phyloP scores from a whole-genome alignment of 1,139 yeast genomes.

The Saccharomyces pastorianus region DNA sequence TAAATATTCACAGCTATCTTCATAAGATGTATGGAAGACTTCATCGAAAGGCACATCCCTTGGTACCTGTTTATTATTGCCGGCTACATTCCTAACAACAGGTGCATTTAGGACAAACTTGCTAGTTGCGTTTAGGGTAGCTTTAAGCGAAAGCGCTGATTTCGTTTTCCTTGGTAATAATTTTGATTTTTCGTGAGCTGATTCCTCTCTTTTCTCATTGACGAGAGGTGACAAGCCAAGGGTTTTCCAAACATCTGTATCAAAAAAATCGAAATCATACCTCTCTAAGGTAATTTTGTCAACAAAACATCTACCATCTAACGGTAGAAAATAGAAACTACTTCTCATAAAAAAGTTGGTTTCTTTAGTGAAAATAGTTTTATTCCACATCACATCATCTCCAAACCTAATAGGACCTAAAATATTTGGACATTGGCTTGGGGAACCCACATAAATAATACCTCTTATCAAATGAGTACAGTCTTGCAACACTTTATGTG shows the following conservation, averaged over 20 bases:
- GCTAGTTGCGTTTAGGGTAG: constrained; percentile 5
- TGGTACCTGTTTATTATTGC: constrained; percentile 7
- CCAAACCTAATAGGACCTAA: constrained; percentile 80
- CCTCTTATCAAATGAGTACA: constrained; percentile 66
- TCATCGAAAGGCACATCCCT: constrained; percentile 11
- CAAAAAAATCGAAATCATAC: constrained; percentile 66
- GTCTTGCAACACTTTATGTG: constrained; percentile 68
- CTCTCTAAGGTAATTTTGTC: constrained; percentile 49
- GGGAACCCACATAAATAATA: constrained; percentile 72
- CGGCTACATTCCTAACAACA: constrained; percentile 2
- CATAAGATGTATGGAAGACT: constrained; percentile 36
- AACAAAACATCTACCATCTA: constrained; percentile 66
- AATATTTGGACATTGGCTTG: constrained; percentile 77
- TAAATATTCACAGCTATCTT: constrained; percentile 60
- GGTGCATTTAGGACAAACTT: constrained; percentile 8
- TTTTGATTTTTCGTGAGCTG: constrained; percentile 9
- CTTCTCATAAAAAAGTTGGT: constrained; percentile 86
- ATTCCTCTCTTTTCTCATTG: constrained; percentile 35
- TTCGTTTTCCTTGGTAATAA: neutral
- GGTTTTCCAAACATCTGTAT: constrained; percentile 72
- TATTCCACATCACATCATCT: constrained; percentile 69
- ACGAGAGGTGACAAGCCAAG: constrained; percentile 73
- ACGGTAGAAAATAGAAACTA: constrained; percentile 68
- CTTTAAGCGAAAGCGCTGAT: constrained; percentile 3
- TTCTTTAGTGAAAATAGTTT: constrained; percentile 67